Evolutionary conservation across 306 rosid species (phyloP), one percentile per base, ranked within the genome.

Genomic region (Lotus japonicus): DNA sequence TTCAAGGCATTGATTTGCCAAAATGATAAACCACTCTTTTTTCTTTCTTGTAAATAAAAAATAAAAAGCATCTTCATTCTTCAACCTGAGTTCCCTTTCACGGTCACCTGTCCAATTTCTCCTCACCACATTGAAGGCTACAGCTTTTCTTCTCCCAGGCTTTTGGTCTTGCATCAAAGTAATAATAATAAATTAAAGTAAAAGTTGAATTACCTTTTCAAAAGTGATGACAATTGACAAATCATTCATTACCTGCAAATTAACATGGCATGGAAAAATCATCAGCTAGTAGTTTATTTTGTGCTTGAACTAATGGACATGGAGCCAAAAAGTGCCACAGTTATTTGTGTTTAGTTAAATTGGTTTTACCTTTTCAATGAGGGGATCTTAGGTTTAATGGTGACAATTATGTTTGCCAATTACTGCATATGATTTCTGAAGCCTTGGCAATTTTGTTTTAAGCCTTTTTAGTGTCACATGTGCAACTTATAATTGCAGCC

Each of bases 191-290:
- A 19, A 2, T 5, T 14, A 5, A 19, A 2, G 23, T 35, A 50
- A 80, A 75, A 66, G 78, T 70, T 53, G 59, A 59, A 36, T 44
- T 48, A 9, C 68, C 78, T 66, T 80, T 71, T 71, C 18, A 71
- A 71, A 80, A 74, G 74, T 46, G 72, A 60, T 58, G 36, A 61
- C 48, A 59, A 54, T 54, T 58, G 36, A 61, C 48, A 59, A 54
- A 71, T 53, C 39, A 48, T 76, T 51, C 21, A 28, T 50, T 17
- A 28, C 58, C 21, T n/a, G n/a, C n/a, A n/a, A n/a, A n/a, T n/a
- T 36, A 66, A 23, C 52, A 52, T 14, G 59, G 78, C 26, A 72
- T 15, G 54, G 70, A 69, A 58, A 69, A 79, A 72, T 57, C 19
- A 69, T 50, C 14, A 0, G n/a, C 11, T 11, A 5, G 63, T 23